Evolutionary conservation across 1,284 basidiomycete genomes (phyloP).

Genomic region (Boletellus deceptivus): DNA sequence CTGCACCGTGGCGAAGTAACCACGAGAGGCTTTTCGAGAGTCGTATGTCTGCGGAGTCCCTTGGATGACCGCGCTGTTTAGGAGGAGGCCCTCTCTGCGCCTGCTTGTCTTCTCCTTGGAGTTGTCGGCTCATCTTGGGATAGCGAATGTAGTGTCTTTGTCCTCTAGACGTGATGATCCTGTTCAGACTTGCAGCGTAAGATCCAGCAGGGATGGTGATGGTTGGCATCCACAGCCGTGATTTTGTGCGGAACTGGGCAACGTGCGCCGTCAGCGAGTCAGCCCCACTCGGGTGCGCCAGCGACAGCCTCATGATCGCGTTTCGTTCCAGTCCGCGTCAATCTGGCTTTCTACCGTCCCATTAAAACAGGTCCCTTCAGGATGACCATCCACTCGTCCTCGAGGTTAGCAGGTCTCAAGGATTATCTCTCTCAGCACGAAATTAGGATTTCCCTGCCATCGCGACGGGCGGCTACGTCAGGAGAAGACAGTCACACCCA

Average conservation of each 20-base stretch:
- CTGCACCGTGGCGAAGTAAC: conserved; percentile 70
- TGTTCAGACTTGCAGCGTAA: neutral
- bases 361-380: conserved; percentile 29
- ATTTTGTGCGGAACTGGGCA: neutral
- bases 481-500: conserved; percentile 14
- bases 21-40: conserved; percentile 66
- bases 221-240: conserved; percentile 6
- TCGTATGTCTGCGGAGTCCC: conserved; percentile 24
- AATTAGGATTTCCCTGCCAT: conserved; percentile 20
- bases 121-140: conserved; percentile 12
- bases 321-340: conserved; percentile 10
- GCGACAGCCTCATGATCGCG: conserved; percentile 7
- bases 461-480: conserved; percentile 10
- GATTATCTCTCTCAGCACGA: conserved; percentile 43
- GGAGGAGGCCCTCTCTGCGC: conserved; percentile 16
- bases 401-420: conserved; percentile 39
- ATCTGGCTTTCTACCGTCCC: neutral
- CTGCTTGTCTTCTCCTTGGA: conserved; percentile 2
- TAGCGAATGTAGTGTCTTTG: conserved; percentile 3
- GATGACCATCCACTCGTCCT: conserved; percentile 35
- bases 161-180: neutral
- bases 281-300: neutral
- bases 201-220: neutral
- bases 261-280: neutral
- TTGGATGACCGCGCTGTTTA: conserved; percentile 29